Evolutionary conservation across 768 basidiomycete species (phyloP).

Genomic region (Suillus subluteus): DNA sequence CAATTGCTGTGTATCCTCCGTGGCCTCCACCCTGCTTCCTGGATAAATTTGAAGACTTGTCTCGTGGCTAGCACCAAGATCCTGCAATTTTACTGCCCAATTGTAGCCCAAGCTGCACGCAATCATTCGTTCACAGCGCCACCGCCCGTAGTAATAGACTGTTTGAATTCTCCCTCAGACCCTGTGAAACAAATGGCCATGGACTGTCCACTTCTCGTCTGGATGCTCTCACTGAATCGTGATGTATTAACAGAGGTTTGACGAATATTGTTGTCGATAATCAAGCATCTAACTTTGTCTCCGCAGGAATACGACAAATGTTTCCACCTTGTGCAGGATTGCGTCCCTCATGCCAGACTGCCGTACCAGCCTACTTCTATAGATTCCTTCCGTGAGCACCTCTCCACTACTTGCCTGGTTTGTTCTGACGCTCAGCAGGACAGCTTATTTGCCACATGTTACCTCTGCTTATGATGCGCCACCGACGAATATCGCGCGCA

Average conservation of each 20-base stretch:
- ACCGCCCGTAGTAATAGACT: not conserved
- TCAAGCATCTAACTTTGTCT: conserved; percentile 11
- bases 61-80: conserved; percentile 1
- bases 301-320: conserved; percentile 75
- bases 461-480: conserved; percentile 85
- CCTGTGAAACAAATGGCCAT: conserved; percentile 24
- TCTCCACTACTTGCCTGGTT: conserved; percentile 17
- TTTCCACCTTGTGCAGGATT: conserved; percentile 59
- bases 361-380: conserved; percentile 57
- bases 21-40: conserved; percentile 12
- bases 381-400: conserved; percentile 65
- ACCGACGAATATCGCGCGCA: conserved; percentile 74
- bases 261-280: conserved; percentile 3
- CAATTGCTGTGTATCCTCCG: conserved; percentile 5
- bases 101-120: conserved; percentile 5
- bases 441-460: conserved; percentile 74
- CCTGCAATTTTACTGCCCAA: conserved; percentile 7
- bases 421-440: conserved; percentile 44
- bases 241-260: conserved; percentile 68
- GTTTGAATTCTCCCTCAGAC: not conserved
- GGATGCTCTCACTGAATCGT: conserved; percentile 80
- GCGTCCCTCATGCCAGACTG: conserved; percentile 59
- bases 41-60: conserved; percentile 8
- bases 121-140: conserved; percentile 1
- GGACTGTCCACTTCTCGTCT: conserved; percentile 74